Conservation (phyloP, 2,329 filamentous ascomycete species). For the Macrophomina tecta region DNA sequence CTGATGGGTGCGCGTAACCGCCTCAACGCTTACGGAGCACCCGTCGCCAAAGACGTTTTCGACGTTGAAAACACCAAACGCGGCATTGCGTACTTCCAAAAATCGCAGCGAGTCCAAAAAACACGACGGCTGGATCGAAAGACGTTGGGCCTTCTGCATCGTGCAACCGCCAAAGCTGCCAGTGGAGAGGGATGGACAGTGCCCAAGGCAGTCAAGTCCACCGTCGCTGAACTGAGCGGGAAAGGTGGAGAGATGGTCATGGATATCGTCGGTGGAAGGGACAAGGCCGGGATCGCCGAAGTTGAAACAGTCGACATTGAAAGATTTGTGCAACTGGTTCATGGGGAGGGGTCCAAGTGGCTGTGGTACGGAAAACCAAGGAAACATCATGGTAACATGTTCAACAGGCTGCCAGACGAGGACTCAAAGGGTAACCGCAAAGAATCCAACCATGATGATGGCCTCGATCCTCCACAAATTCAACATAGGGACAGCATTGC, state of each 20-base stretch:
- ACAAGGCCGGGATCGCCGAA: constrained; percentile 88
- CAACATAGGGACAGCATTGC: constrained; percentile 58
- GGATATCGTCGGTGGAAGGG: constrained; percentile 84
- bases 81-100: constrained; percentile 88
- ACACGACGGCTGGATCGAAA: constrained; percentile 81
- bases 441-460: constrained; percentile 64
- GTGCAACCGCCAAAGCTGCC: constrained; percentile 86
- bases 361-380: constrained; percentile 90
- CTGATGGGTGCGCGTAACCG: constrained; percentile 90
- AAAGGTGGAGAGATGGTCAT: constrained; percentile 94
- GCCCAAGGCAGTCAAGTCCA: constrained; percentile 93
- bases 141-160: constrained; percentile 81
- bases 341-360: constrained; percentile 88
- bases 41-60: constrained; percentile 89
- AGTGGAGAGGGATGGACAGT: constrained; percentile 89
- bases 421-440: constrained; percentile 40
- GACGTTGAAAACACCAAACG: constrained; percentile 82
- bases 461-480: constrained; percentile 52
- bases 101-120: constrained; percentile 78
- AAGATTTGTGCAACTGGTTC: constrained; percentile 76
- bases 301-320: constrained; percentile 92
- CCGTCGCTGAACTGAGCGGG: constrained; percentile 89
- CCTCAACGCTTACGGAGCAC: constrained; percentile 81
- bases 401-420: constrained; percentile 45
- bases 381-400: constrained; percentile 58